phyloP scores from a whole-genome alignment of 139 green algal genomes.

The Chlorella sorokiniana region DNA sequence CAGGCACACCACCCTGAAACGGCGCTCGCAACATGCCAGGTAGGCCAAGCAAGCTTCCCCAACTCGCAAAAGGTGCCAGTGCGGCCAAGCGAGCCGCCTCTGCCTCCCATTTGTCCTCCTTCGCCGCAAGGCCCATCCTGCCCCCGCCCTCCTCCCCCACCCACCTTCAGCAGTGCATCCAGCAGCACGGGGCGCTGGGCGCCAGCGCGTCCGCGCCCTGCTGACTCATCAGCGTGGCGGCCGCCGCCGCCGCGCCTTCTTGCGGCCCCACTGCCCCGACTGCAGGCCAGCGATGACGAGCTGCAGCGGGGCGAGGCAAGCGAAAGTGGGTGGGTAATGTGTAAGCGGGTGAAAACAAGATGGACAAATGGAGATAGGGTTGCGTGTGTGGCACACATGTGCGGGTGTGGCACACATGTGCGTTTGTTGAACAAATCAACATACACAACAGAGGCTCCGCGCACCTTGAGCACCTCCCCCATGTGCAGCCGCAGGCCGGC shows the following conservation, averaged over 20 bases:
- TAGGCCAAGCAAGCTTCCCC: neutral
- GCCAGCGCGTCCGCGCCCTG: constrained; percentile 49
- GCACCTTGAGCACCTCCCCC: constrained; percentile 47
- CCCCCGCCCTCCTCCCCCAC: no score
- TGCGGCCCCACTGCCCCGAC: constrained; percentile 63
- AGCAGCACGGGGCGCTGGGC: constrained; percentile 31
- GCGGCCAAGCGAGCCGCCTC: neutral
- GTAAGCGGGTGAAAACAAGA: neutral
- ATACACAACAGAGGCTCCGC: neutral
- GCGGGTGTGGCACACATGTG: neutral
- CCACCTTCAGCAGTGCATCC: constrained; percentile 43
- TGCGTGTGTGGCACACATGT: neutral
- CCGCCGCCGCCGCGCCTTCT: constrained; percentile 62
- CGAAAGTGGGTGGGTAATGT: neutral
- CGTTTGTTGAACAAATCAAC: neutral
- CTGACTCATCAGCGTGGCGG: constrained; percentile 14
- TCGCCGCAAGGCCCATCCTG: no score
- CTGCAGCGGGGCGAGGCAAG: neutral
- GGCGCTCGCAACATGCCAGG: neutral
- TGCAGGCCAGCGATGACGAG: constrained; percentile 27
- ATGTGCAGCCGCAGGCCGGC: constrained; percentile 69
- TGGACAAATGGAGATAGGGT: neutral
- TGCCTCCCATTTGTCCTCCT: no score
- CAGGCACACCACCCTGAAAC: no score
- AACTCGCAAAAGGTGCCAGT: neutral